A percentile compares a stretch with the other conserved stretches of the same genome.
phyloP scores from a whole-genome alignment of 1,139 yeast genomes.

The Zygoascus hellenicus region DNA sequence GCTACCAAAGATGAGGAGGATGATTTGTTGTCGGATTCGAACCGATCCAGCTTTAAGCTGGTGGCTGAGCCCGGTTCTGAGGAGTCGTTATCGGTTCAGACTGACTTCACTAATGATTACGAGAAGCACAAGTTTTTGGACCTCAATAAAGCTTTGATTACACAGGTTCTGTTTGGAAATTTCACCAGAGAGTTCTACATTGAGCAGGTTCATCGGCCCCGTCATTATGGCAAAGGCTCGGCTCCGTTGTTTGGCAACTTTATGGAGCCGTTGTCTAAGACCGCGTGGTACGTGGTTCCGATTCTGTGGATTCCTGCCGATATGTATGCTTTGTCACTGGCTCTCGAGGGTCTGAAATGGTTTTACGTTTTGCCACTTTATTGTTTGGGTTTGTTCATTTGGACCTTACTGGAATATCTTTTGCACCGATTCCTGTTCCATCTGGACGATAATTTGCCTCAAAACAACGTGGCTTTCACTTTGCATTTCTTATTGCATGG shows the following conservation, averaged over 20 bases:
- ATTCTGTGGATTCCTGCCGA: slow-evolving; percentile 81
- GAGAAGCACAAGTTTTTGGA: slow-evolving; percentile 81
- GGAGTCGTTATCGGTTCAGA: slow-evolving; percentile 47
- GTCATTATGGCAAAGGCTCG: slow-evolving; percentile 87
- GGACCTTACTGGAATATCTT: slow-evolving; percentile 88
- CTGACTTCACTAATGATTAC: slow-evolving; percentile 69
- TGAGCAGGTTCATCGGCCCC: slow-evolving; percentile 95
- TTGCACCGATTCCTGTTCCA: slow-evolving; percentile 92
- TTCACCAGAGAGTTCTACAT: slow-evolving; percentile 84
- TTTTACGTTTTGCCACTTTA: slow-evolving; percentile 37
- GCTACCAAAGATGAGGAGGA: slow-evolving; percentile 60
- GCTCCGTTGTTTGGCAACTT: slow-evolving; percentile 81
- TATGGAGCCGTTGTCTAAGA: slow-evolving; percentile 61
- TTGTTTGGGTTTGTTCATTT: slow-evolving; percentile 66
- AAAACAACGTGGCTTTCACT: slow-evolving; percentile 65
- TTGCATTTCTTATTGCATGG: slow-evolving; percentile 91
- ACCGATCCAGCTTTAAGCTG: slow-evolving; percentile 25
- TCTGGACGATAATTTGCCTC: slow-evolving; percentile 79
- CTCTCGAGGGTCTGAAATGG: slow-evolving; percentile 29
- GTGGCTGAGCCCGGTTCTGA: slow-evolving; percentile 7
- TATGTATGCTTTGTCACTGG: slow-evolving; percentile 41
- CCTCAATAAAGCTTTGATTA: slow-evolving; percentile 68
- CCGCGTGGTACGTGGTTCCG: slow-evolving; percentile 86
- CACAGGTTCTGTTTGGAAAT: slow-evolving; percentile 68
- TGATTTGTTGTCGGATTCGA: slow-evolving; percentile 40